Evolutionary conservation across 1,139 yeast species (phyloP), one percentile per base, ranked within the genome.

Genomic region (Lizanozyma gosingica): DNA sequence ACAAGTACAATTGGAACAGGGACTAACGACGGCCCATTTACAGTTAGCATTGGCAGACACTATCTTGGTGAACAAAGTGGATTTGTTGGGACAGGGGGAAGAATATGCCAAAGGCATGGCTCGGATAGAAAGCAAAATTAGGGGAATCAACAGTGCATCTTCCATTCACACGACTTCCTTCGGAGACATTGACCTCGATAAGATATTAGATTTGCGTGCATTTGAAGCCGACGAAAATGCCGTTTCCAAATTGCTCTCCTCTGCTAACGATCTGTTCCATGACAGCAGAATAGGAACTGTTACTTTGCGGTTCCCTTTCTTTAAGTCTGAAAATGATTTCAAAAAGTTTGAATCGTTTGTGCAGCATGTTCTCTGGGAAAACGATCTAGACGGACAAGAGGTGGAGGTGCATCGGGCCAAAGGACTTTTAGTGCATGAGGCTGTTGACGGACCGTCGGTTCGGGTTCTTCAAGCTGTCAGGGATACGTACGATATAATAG

Each of bases 41-140:
- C 98, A 92, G 60, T 74, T 94, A 16, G 95, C 96, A 0, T 65
- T 88, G 55, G 97, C 97, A 0, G 98, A 92, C 57, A 77, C 78
- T 6, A 67, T 92, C 0, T 53, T 92, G 9, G 51, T 92, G 42
- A 92, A 94, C 61, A 92, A 92, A 58, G 62, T 76, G 33, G 98
- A 92, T 53, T 63, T 57, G 16, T 51, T 75, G 3, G 62, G 62
- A 35, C 46, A 62, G 1, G 50, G 54, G 1, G 50, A 54, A 1
- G 55, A 45, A 3, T 46, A 46, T 2, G 49, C 56, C 2, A 43
- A 65, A 0, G 41, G 50, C 2, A 61, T 67, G 22, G 52, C 45
- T 1, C 45, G 45, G 1, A 54, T 67, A 18, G 45, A 48, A 34
- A 40, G 43, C 3, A 65, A 77, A 43, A 62, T 92, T 2, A 58